These are phyloP conservation scores for Botryotinia globosa DNA, from an alignment of 2,329 filamentous ascomycete genomes.

Conservation along the genomic window DNA sequence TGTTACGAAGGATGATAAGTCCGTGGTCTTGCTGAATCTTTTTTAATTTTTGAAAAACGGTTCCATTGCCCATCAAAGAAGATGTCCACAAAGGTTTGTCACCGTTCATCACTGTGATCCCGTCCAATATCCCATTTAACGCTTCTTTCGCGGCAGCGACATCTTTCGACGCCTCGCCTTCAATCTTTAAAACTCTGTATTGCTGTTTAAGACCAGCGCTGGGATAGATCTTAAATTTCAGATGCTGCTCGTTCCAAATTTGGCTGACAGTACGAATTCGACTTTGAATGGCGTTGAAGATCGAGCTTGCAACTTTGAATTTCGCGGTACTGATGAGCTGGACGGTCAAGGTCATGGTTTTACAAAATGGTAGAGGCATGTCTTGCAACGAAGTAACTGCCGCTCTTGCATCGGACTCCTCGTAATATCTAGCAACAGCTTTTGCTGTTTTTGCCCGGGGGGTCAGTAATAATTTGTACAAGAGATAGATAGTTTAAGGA, in stretches of 20 bases:
- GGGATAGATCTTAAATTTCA: slow-evolving; percentile 36
- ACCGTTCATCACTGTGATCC: slow-evolving; percentile 35
- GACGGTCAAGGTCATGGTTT: slow-evolving; percentile 39
- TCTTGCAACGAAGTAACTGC: slow-evolving; percentile 39
- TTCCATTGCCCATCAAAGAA: slow-evolving; percentile 26
- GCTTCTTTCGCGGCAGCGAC: slow-evolving; percentile 39
- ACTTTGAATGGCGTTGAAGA: slow-evolving; percentile 39
- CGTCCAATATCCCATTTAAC: slow-evolving; percentile 40
- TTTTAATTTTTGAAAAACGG: background rate
- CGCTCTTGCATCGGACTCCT: slow-evolving; percentile 41
- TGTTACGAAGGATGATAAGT: slow-evolving; percentile 2
- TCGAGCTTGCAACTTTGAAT: slow-evolving; percentile 40
- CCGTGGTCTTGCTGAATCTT: background rate
- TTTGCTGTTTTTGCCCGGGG: slow-evolving; percentile 32
- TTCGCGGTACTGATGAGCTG: slow-evolving; percentile 41
- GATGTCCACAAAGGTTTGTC: slow-evolving; percentile 39
- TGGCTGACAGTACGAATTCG: slow-evolving; percentile 33
- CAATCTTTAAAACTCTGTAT: slow-evolving; percentile 41
- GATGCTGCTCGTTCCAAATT: slow-evolving; percentile 38
- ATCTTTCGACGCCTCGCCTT: slow-evolving; percentile 37
- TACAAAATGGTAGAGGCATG: slow-evolving; percentile 37
- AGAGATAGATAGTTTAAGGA: background rate
- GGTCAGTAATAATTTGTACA: background rate
- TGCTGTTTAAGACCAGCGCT: slow-evolving; percentile 27
- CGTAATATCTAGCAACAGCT: slow-evolving; percentile 42